Evolutionary conservation across 148 eudicot species (phyloP).

Genomic region (Amaranthus cruentus): DNA sequence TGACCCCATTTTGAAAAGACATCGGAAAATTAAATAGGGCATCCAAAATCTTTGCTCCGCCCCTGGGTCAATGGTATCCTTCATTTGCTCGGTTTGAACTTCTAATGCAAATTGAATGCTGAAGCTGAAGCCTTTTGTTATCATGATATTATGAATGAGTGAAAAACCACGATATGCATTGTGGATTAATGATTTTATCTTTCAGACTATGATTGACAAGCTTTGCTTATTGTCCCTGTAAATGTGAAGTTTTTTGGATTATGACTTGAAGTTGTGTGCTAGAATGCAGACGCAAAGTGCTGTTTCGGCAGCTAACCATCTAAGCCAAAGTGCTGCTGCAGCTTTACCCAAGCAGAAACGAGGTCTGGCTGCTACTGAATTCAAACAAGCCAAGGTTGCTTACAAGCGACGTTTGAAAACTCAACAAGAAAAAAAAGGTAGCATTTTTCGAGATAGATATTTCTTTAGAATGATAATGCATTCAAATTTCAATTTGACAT

Average conservation of each 20-base stretch:
- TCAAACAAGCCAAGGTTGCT: slow-evolving; percentile 76
- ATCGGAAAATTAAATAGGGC: too few relatives aligned
- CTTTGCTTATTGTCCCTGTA: too few relatives aligned
- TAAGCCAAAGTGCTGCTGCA: slow-evolving; percentile 64
- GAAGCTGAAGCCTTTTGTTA: too few relatives aligned
- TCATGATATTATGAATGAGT: too few relatives aligned
- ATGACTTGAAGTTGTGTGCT: slow-evolving; percentile 22
- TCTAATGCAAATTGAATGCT: background rate
- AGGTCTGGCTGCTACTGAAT: slow-evolving; percentile 52
- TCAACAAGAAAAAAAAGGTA: slow-evolving; percentile 51
- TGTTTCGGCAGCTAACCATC: slow-evolving; percentile 63
- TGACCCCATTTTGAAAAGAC: too few relatives aligned
- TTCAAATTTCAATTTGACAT: background rate
- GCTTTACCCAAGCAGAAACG: slow-evolving; percentile 83
- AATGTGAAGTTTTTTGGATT: background rate
- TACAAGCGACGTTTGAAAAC: slow-evolving; percentile 54
- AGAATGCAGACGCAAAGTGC: slow-evolving; percentile 81
- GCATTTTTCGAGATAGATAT: background rate
- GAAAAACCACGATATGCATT: too few relatives aligned
- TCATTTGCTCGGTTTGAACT: background rate
- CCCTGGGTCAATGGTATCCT: too few relatives aligned
- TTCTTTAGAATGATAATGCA: background rate
- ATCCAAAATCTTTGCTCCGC: too few relatives aligned
- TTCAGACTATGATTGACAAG: too few relatives aligned
- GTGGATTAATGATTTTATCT: too few relatives aligned